Evolutionary conservation across 805 yeast genomes (phyloP).

Genomic region (Candida maesae): DNA sequence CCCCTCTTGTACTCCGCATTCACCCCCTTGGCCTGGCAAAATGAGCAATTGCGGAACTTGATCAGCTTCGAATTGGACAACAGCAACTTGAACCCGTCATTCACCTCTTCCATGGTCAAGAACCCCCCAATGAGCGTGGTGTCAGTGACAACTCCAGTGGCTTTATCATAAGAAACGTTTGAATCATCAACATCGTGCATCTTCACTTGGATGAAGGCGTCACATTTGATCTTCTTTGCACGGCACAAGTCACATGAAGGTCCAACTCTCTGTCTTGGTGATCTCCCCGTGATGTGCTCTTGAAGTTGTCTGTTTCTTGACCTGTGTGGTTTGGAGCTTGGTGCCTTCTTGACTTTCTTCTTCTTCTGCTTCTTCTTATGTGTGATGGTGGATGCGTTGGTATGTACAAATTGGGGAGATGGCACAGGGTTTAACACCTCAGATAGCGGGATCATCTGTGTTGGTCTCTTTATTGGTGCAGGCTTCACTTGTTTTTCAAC

Average conservation of each 20-base stretch:
- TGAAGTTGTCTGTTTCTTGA: too few relatives aligned
- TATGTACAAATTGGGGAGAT: background rate
- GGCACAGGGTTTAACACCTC: background rate
- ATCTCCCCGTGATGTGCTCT: conserved; percentile 17
- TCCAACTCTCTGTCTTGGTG: conserved; percentile 59
- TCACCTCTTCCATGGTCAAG: conserved; percentile 5
- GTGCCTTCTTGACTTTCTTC: too few relatives aligned
- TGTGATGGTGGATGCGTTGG: background rate
- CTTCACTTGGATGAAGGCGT: conserved; percentile 53
- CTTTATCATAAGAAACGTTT: background rate
- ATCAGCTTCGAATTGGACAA: conserved; percentile 15
- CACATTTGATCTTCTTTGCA: conserved; percentile 66
- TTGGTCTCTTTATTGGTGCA: background rate
- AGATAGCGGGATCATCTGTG: background rate
- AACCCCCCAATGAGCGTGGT: background rate
- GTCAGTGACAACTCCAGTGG: background rate
- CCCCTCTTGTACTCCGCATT: conserved; percentile 16
- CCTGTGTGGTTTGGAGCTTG: too few relatives aligned
- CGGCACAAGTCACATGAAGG: conserved; percentile 75
- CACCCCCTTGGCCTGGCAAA: conserved; percentile 11
- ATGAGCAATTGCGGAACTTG: conserved; percentile 20
- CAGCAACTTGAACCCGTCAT: conserved; percentile 13
- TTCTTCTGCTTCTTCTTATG: background rate
- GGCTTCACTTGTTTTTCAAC: background rate
- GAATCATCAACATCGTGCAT: conserved; percentile 4